Evolutionary conservation across 2,329 filamentous ascomycete genomes (phyloP), one percentile per base, ranked within the genome.

Genomic region (Aspergillus sp.): DNA sequence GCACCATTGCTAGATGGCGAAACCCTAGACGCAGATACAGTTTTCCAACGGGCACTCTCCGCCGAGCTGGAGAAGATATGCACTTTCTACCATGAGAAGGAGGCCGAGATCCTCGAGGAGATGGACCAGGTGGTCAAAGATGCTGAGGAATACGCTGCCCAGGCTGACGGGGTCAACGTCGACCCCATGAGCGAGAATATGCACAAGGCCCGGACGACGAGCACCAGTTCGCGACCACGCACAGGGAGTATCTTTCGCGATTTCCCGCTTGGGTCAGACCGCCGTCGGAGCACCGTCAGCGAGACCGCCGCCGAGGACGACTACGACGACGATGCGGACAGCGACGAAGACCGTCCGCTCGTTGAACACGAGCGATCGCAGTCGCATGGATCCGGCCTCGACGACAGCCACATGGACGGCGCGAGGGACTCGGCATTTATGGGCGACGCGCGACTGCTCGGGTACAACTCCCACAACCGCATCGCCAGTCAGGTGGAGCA

Each of bases 61-160:
- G 82, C 88, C 40, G 94, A 99, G 71, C 77, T 99, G 47, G 92
- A 97, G 66, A 97, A 97, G 78, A 90, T 99, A 55, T 88, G 84
- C 64, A 88, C 87, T 0, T 99, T 99, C 71, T 97, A 94, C 72
- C 82, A 86, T 56, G 75, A 90, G 55, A 99, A 99, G 72, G 92
- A 99, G 73, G 79, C 84, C 20, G 93, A 97, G 69, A 85, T 99
- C 13, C 84, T 88, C 54, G 85, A 87, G 48, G 93, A 96, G 68
- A 84, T 93, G 8, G 84, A 87, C 45, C 82, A 86, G 33, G 76
- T 97, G n/a, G 73, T 93, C 50, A 79, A 79, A 45, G 93, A 97
- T 65, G 82, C 90, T 40, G 82, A 84, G 49, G 76, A 77, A 6
- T 90, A 86, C 62, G 80, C 92, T 54, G 79, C 81, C 14, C 84